Conservation (phyloP, 495 filamentous ascomycete genomes). For the Cladorrhinum samala region DNA sequence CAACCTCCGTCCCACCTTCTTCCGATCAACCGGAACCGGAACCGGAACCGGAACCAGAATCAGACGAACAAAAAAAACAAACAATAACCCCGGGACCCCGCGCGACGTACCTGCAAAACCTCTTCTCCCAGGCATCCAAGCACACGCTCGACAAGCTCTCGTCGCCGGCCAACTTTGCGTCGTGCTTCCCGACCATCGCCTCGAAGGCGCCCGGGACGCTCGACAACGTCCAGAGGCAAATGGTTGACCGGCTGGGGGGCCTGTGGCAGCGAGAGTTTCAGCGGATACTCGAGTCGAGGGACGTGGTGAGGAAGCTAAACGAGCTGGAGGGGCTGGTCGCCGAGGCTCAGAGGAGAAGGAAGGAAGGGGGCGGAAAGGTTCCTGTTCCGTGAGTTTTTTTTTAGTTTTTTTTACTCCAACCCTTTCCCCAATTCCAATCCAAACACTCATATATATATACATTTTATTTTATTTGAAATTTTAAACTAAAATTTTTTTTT, state of each 20-base stretch:
- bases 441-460: too few species aligned
- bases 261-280: constrained; percentile 69
- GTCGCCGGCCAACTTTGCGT: constrained; percentile 69
- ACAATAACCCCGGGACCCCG: constrained; percentile 56
- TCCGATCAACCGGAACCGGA: not conserved
- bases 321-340: constrained; percentile 69
- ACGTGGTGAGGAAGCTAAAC: constrained; percentile 72
- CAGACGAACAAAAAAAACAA: too few species aligned
- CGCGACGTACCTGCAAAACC: constrained; percentile 61
- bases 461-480: not conserved
- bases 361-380: constrained; percentile 17
- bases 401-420: constrained; percentile 2
- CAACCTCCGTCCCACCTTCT: not conserved
- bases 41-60: not conserved
- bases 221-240: constrained; percentile 60
- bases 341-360: constrained; percentile 59
- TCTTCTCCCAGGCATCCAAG: constrained; percentile 62
- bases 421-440: too few species aligned
- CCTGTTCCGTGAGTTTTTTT: constrained; percentile 42
- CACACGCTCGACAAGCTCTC: constrained; percentile 67
- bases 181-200: constrained; percentile 84
- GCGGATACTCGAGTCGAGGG: constrained; percentile 59
- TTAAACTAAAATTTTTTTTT: too few species aligned
- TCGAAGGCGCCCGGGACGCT: constrained; percentile 60
- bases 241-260: constrained; percentile 60